Percentiles rank a stretch among this genome's conserved stretches.
These are phyloP conservation scores for Ajuga chamaepitys DNA, from an alignment of 257 asterid species.

Conservation along the genomic window DNA sequence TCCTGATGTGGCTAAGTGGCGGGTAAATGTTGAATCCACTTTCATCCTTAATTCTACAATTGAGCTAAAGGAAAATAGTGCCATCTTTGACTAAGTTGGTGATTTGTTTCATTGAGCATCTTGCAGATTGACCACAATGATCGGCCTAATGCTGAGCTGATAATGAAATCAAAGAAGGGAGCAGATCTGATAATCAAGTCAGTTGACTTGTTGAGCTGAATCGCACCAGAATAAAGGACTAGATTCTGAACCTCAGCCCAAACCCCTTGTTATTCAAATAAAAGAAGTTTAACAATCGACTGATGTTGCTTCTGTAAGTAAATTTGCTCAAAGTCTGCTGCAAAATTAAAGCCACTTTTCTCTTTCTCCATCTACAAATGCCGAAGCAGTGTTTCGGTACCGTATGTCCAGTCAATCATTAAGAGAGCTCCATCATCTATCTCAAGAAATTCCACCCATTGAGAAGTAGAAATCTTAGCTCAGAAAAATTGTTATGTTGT, in stretches of 20 bases:
- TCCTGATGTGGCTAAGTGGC: constrained; percentile 83
- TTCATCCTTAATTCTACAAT: neutral
- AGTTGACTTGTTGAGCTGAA: constrained; percentile 43
- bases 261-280: constrained; percentile 3
- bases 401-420: too few species aligned
- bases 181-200: constrained; percentile 84
- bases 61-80: neutral
- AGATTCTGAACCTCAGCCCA: neutral
- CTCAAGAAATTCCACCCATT: too few species aligned
- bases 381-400: too few species aligned
- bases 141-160: constrained; percentile 86
- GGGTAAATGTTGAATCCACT: constrained; percentile 40
- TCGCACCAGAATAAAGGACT: neutral
- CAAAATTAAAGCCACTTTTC: neutral
- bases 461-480: too few species aligned
- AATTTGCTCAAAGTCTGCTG: neutral
- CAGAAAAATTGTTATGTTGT: too few species aligned
- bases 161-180: constrained; percentile 57
- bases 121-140: constrained; percentile 78
- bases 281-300: neutral
- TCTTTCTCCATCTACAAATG: too few species aligned
- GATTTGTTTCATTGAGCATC: constrained; percentile 8
- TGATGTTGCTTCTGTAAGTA: constrained; percentile 1
- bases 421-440: too few species aligned
- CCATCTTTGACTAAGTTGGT: neutral